A percentile compares a stretch with the other conserved stretches of the same genome.
These are phyloP conservation scores for Xylaria sp. DNA, from an alignment of 2,329 filamentous ascomycete species.

Conservation along the genomic window DNA sequence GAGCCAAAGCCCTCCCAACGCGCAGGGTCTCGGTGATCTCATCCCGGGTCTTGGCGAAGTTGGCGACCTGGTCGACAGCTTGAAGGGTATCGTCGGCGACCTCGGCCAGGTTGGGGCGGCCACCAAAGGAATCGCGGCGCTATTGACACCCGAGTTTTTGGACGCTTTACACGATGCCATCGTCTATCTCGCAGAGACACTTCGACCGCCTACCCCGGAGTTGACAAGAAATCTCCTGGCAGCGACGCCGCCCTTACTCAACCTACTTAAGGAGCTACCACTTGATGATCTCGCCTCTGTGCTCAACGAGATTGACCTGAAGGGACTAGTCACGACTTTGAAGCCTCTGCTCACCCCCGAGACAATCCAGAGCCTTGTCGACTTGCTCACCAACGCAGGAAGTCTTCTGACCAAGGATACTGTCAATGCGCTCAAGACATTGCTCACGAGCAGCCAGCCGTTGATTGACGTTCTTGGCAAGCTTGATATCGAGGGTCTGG, in stretches of 20 bases:
- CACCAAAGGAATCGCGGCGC: constrained; percentile 29
- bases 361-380: constrained; percentile 16
- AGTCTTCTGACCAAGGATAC: constrained; percentile 16
- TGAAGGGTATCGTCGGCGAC: constrained; percentile 25
- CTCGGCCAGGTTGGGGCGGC: constrained; percentile 29
- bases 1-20: background rate
- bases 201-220: constrained; percentile 35
- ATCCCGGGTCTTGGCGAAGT: constrained; percentile 27
- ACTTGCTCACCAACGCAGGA: constrained; percentile 16
- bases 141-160: constrained; percentile 38
- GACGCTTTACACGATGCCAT: constrained; percentile 38
- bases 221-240: constrained; percentile 26
- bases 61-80: constrained; percentile 23
- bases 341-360: constrained; percentile 30
- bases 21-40: constrained; percentile 18
- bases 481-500: constrained; percentile 28
- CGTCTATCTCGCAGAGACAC: constrained; percentile 35
- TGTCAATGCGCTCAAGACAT: constrained; percentile 15
- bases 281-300: constrained; percentile 31
- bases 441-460: constrained; percentile 13
- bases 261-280: constrained; percentile 31
- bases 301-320: constrained; percentile 34
- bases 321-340: constrained; percentile 32
- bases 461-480: constrained; percentile 14
- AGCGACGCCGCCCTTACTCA: constrained; percentile 28